Evolutionary conservation across 768 basidiomycete species (phyloP).

Genomic region (Xerocomellus dryophilus): DNA sequence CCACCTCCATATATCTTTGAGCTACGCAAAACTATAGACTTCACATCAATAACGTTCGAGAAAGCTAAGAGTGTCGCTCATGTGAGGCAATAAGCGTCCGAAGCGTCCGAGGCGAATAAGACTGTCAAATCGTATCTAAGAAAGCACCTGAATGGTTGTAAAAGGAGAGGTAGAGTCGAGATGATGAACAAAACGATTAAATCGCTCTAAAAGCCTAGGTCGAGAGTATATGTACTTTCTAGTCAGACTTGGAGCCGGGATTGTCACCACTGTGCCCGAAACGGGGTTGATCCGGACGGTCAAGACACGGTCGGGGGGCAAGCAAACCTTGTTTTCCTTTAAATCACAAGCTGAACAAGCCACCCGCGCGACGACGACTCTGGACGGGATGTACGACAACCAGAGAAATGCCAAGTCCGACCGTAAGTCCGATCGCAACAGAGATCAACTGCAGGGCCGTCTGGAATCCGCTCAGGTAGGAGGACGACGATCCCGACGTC

Average conservation of each 20-base stretch:
- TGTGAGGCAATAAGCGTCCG: background rate
- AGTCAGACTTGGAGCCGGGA: too few relatives aligned
- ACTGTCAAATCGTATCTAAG: background rate
- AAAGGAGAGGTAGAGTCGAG: background rate
- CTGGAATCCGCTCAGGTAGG: conserved; percentile 69
- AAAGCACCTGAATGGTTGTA: background rate
- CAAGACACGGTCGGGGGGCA: background rate
- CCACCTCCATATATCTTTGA: too few relatives aligned
- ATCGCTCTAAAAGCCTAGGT: background rate
- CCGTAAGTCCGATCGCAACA: conserved; percentile 75
- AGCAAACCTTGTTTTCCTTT: background rate
- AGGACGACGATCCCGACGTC: conserved; percentile 47
- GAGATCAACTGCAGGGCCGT: conserved; percentile 75
- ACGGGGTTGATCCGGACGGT: background rate
- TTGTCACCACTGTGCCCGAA: too few relatives aligned
- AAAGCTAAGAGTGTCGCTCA: background rate
- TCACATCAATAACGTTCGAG: too few relatives aligned
- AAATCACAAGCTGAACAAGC: conserved; percentile 57
- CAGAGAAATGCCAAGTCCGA: conserved; percentile 71
- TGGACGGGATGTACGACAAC: conserved; percentile 64
- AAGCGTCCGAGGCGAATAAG: background rate
- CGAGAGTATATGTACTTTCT: background rate
- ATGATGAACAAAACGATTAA: conserved; percentile 14
- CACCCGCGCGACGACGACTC: conserved; percentile 53
- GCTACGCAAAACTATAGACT: too few relatives aligned